Evolutionary conservation across 306 rosid species (phyloP).

Genomic region (Parietaria judaica): DNA sequence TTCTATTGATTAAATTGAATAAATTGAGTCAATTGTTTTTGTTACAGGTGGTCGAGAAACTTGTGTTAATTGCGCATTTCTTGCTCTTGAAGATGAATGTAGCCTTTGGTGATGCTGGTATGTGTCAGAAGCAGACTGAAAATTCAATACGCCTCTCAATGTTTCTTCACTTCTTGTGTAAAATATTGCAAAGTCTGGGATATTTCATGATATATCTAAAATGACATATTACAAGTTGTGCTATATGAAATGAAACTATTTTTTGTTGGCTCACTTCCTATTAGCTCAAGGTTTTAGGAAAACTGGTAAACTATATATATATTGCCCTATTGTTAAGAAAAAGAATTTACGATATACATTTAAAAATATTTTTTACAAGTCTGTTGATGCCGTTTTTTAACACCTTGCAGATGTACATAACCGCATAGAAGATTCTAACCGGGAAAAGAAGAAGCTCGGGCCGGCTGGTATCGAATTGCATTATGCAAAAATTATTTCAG

Average conservation of each 20-base stretch:
- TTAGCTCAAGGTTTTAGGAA: neutral
- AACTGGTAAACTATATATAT: too few relatives aligned
- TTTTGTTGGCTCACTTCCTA: too few relatives aligned
- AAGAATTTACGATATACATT: neutral
- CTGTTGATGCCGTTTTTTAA: neutral
- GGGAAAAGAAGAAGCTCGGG: constrained; percentile 54
- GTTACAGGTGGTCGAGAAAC: constrained; percentile 69
- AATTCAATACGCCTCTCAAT: neutral
- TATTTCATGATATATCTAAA: too few relatives aligned
- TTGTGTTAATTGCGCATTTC: constrained; percentile 60
- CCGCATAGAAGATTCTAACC: constrained; percentile 33
- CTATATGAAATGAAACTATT: too few relatives aligned
- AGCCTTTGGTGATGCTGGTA: constrained; percentile 82
- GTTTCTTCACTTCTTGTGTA: too few relatives aligned
- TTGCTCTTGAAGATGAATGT: constrained; percentile 67
- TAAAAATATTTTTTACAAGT: neutral
- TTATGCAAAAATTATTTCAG: constrained; percentile 62
- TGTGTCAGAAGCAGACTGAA: constrained; percentile 3
- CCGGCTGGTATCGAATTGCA: constrained; percentile 78
- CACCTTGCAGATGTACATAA: constrained; percentile 47
- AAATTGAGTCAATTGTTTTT: constrained; percentile 16
- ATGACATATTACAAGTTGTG: too few relatives aligned
- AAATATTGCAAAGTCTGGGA: too few relatives aligned
- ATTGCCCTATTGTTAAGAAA: neutral
- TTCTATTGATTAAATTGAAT: neutral